Base-by-base conservation (phyloP, 2,329 filamentous ascomycete genomes). In the Pestalotiopsis sp. region DNA sequence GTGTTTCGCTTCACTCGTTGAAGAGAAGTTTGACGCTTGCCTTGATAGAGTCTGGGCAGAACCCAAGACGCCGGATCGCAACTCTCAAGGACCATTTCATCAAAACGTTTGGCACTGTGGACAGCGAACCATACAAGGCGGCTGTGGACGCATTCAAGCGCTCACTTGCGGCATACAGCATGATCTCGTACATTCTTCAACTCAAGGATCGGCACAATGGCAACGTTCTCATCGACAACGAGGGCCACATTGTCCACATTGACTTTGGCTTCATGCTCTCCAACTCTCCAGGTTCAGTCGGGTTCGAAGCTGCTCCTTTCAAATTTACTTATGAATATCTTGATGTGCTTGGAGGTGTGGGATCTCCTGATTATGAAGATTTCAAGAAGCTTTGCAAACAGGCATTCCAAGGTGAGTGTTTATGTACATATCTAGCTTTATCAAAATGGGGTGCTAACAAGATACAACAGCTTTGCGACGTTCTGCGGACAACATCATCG, bases 191-290 rank as follows among this genome's bases (percentile, higher is more conserved):
- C 77, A 84, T 96, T 64, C 84, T 96, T 67, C 93, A 96, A 80
- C 88, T 96, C 69, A 96, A 96, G 78, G 93, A 96, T 76, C 87
- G 93, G 13, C 93, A 96, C 78, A 96, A 96, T 77, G 93, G 93
- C 67, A 96, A 96, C 76, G 92, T 96, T 14, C 86, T 96, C 69
- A 92, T 96, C 75, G 93, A 95, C 79, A 94, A 92, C 75, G 91
- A 94, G 78, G 93, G 93, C 11, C 93, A 96, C 77, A 94, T 95
- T 68, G 90, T 96, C 70, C 93, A 96, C 77, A 96, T 96, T 70
- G 93, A 96, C 80, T 96, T 96, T 79, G 93, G 93, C 67, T 96
- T 96, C 78, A 95, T 96, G 92, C 84, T 96, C 41, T 95, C 92
- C 61, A 96, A 96, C 79, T 94, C 92, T 1, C 93, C 93, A 0